A percentile compares a stretch with the other conserved stretches of the same genome.
phyloP scores from a whole-genome alignment of 805 yeast genomes.

The Clavispora santaluciae region DNA sequence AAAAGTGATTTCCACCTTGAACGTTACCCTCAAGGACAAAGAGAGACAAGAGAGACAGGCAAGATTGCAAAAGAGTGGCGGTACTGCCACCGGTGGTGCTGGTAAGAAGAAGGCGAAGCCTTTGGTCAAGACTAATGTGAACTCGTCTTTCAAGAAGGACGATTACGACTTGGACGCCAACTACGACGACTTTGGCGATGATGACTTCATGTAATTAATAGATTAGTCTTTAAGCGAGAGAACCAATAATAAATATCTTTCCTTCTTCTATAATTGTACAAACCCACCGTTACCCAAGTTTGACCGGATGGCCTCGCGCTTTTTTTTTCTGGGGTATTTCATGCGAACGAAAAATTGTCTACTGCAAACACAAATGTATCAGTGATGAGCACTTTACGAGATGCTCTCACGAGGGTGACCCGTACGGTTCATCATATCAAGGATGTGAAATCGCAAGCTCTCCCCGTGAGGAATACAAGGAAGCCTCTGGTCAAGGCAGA shows the following conservation, averaged over 20 bases:
- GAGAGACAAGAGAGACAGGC: conserved; percentile 87
- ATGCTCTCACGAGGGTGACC: conserved; percentile 31
- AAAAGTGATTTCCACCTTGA: conserved; percentile 81
- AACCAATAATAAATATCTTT: neutral
- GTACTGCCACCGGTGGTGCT: conserved; percentile 87
- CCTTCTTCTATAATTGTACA: no score
- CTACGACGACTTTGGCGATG: conserved; percentile 66
- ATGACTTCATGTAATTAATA: conserved; percentile 66
- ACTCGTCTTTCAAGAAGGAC: conserved; percentile 59
- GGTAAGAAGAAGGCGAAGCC: conserved; percentile 93
- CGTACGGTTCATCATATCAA: conserved; percentile 27
- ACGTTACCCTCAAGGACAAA: conserved; percentile 76
- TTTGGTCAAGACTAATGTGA: conserved; percentile 55
- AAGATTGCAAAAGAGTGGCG: conserved; percentile 75
- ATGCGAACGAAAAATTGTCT: neutral
- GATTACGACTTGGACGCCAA: conserved; percentile 45
- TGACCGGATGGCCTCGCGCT: no score
- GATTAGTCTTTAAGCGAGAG: neutral
- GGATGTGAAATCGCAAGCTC: conserved; percentile 6
- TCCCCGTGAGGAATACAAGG: neutral
- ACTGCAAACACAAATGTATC: neutral
- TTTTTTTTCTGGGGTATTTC: neutral
- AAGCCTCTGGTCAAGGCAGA: conserved; percentile 2
- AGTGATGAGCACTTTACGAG: conserved; percentile 26
- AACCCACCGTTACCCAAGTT: no score